phyloP scores from a whole-genome alignment of 2,329 filamentous ascomycete genomes.

The Clonostachys rhizophaga region DNA sequence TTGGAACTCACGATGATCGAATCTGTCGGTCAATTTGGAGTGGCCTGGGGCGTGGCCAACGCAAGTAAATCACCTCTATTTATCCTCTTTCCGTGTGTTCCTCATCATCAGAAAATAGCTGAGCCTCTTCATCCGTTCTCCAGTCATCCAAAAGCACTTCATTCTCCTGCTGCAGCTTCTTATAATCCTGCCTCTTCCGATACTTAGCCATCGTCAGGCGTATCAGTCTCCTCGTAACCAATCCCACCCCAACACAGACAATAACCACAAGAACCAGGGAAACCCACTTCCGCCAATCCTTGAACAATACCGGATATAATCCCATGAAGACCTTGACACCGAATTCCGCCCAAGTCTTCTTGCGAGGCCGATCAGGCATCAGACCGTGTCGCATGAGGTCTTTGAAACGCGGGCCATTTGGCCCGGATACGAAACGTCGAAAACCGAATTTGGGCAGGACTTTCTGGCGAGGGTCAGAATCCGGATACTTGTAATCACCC shows the following conservation, averaged over 20 bases:
- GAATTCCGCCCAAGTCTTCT: constrained; percentile 20
- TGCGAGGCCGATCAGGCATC: constrained; percentile 14
- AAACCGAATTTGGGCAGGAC: constrained; percentile 20
- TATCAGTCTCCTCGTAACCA: not conserved
- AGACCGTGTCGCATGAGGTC: constrained; percentile 24
- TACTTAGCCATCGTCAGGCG: no score
- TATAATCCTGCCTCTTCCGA: no score
- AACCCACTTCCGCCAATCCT: constrained; percentile 23
- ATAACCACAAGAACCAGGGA: constrained; percentile 5
- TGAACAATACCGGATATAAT: constrained; percentile 23
- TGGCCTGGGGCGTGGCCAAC: no score
- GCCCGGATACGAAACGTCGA: constrained; percentile 22
- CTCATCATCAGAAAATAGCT: no score
- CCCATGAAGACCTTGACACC: constrained; percentile 15
- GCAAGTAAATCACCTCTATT: no score
- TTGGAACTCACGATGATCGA: no score
- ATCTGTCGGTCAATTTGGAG: no score
- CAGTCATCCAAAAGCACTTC: no score
- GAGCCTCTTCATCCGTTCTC: no score
- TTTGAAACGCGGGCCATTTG: constrained; percentile 22
- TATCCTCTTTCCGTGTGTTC: no score
- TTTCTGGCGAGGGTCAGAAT: constrained; percentile 21
- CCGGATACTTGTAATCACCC: constrained; percentile 21
- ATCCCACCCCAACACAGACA: not conserved
- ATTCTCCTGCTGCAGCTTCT: no score